Base-by-base conservation (phyloP, 805 yeast genomes). In the Metschnikowia picachoensis region DNA sequence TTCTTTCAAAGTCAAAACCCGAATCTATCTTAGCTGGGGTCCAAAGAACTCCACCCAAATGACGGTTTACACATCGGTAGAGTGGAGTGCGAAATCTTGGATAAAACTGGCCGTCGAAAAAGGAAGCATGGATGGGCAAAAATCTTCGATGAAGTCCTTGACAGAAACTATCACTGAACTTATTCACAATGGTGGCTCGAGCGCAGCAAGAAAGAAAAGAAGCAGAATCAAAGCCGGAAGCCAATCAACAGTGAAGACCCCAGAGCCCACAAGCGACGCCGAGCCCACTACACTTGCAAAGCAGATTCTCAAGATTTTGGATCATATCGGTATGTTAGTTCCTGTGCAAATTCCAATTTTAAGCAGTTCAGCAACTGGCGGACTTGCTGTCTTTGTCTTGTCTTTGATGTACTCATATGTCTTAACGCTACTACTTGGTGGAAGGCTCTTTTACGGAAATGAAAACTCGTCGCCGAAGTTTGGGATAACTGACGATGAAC, bases 81-180 rank as follows among this genome's bases (percentile, higher is more conserved):
- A 86, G 36, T 94, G 99, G 99, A 80, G 85, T 0, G 95, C 94
- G 2, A 78, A 85, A 46, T 85, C 96, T 49, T 94, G 97, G 97
- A 79, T 94, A 58, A 91, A 89, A 62, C 77, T 86, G 12, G 82
- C 95, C 44, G 85, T 94, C 51, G 98, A 94, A 60, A 84, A 82
- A 51, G 91, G 91, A 46, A 83, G 96, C 12, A 68, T 74, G 38
- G 79, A 82, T 30, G 99, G 99, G 0, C 97, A 90, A 62, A 70
- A 74, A 38, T 75, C 41, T n/a, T 55, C 45, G 11, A 47, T 44
- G 62, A 56, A 44, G 40, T 39, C 27, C 7, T 35, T 51, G 38
- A 45, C 44, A 31, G 55, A 47, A 30, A 35, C 49, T 3, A 20
- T 57, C n/a, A 37, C 37, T 7, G 52, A 48, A 3, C 37, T 45